Evolutionary conservation across 371 early-diverging fungal genomes (phyloP), one percentile per base, ranked within the genome.

Genomic region (Saksenaea vasiformis): DNA sequence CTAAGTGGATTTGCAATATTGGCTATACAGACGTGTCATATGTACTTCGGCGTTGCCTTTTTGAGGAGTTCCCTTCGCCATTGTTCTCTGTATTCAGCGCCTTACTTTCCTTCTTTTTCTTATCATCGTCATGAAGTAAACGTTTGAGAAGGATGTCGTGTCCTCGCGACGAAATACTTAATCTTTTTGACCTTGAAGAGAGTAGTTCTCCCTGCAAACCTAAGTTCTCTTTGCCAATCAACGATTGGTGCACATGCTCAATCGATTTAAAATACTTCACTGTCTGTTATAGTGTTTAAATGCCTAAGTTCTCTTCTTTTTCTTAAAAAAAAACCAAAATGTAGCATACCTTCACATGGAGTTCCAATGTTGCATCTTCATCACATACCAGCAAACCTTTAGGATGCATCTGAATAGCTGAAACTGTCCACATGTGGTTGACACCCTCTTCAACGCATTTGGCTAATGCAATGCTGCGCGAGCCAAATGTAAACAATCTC

Each of bases 401-500:
- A 38, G 93, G 93, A 62, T 94, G 95, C 67, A 91, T 76, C 73
- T 94, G 95, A 60, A 94, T 87, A n/a, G 92, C 93, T 19, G 92
- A 92, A 57, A 94, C 92, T 9, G 95, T 94, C 93, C 93, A 93
- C 95, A 93, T 93, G 77, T 93, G 93, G 77, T 93, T 93, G 54
- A 93, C 91, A 1, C 87, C 87, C 53, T 91, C 91, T 68, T 94
- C 95, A 28, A 94, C 90, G 70, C 93, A 93, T 78, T 92, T 92
- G 62, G 92, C 88, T 37, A 93, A 71, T 5, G 93, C 93, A 62
- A 92, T 77, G 55, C 79, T 69, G 70, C 5, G 24, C 27, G 22
- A 37, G 27, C 54, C 5, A 54, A 27, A 24, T 51, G 44, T 22
- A 35, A 44, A 27, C 54, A 41, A 14, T 17, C 11, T 3, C 13